Evolutionary conservation across 208 protist species (phyloP).

Genomic region (Trypanosoma mega): DNA sequence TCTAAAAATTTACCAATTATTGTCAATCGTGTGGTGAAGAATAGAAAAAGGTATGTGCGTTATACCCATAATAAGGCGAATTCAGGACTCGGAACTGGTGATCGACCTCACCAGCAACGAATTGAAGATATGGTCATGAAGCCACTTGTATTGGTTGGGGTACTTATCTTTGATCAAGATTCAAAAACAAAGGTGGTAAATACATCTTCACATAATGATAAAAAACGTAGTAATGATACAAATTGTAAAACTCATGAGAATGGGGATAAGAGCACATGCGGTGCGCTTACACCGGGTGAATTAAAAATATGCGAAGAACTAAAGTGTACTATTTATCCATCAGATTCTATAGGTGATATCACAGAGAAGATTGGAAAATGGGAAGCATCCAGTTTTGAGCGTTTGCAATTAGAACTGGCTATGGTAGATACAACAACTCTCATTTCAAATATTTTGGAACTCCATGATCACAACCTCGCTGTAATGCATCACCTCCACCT

Average conservation of each 20-base stretch:
- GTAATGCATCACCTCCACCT: slow-evolving; percentile 57
- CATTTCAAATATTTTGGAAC: slow-evolving; percentile 54
- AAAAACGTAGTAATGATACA: slow-evolving; percentile 1
- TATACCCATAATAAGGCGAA: slow-evolving; percentile 35
- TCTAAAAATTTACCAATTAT: slow-evolving; percentile 81
- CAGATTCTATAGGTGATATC: slow-evolving; percentile 73
- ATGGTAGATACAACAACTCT: slow-evolving; percentile 62
- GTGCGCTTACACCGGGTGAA: slow-evolving; percentile 42
- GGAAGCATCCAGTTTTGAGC: slow-evolving; percentile 78
- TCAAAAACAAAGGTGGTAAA: not conserved
- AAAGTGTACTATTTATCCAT: slow-evolving; percentile 64
- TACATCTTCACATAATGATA: not conserved
- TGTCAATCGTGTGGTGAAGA: slow-evolving; percentile 74
- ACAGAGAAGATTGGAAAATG: slow-evolving; percentile 63
- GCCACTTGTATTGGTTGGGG: slow-evolving; percentile 80
- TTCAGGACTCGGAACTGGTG: slow-evolving; percentile 59
- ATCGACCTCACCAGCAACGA: slow-evolving; percentile 49
- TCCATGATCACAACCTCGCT: slow-evolving; percentile 37
- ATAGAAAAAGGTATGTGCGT: slow-evolving; percentile 48
- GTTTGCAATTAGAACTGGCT: slow-evolving; percentile 78
- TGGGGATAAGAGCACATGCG: slow-evolving; percentile 49
- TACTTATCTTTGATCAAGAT: slow-evolving; percentile 59
- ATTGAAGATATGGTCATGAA: slow-evolving; percentile 90
- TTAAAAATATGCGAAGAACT: slow-evolving; percentile 64
- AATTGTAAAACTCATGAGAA: not conserved